Base-by-base conservation (phyloP, 495 filamentous ascomycete species). In the Elasticomyces elasticus region DNA sequence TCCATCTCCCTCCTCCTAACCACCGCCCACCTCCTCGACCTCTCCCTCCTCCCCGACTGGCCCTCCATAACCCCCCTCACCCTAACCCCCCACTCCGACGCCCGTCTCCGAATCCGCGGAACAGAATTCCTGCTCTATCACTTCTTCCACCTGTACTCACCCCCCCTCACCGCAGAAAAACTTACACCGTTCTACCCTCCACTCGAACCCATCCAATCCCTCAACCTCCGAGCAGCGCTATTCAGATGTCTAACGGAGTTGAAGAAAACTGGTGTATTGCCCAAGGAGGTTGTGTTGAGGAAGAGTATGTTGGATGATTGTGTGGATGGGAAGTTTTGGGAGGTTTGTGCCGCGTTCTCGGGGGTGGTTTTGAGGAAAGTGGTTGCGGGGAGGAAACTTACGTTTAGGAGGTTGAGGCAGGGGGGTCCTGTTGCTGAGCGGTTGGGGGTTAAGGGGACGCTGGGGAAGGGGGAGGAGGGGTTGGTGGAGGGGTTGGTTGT, bases 301-400 rank as follows among this genome's bases (percentile, higher is more conserved):
- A 94, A 91, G 69, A 87, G 85, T 0, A 91, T 94, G 86, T 72
- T 95, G 52, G 89, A 95, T 66, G 88, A 95, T 57, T 95, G 89
- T 48, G 62, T 63, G 41, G 67, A 66, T 6, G 66, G 67, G 9
- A 67, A 62, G 52, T 65, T 72, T 49, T 85, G 87, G 64, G 88
- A 95, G 67, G 67, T 91, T 1, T 74, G 94, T 11, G 78, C 83
- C 11, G 75, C 78, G 0, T 94, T 95, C 65, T 92, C 89, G 5
- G 84, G 82, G 20, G 76, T 79, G 0, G 87, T 94, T 12, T 67
- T 95, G 47, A 85, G 84, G 65, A 89, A 85, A 61, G 58, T 78
- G 10, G 66, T 84, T 22, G 69, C 74, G 0, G 72, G 75, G 55
- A 66, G 62, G 61, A 72, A 60, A 47, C 55, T 25, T 6, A 51